Evolutionary conservation across 2,329 filamentous ascomycete genomes (phyloP).

Genomic region (Botryotinia convoluta): DNA sequence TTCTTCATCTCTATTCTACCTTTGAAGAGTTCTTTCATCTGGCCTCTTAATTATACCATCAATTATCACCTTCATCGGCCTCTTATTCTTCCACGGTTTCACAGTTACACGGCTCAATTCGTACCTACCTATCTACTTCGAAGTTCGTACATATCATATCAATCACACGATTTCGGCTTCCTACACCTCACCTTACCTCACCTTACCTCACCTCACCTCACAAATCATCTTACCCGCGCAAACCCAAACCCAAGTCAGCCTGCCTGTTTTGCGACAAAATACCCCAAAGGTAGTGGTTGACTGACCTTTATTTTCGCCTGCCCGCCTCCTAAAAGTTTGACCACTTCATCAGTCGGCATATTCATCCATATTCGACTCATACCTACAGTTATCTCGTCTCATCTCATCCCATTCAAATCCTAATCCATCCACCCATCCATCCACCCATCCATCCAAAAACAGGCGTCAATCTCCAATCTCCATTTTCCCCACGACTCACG

Average conservation of each 20-base stretch:
- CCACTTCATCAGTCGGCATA: background rate
- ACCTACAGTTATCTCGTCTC: background rate
- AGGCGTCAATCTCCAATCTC: background rate
- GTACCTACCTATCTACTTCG: background rate
- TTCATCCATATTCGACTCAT: background rate
- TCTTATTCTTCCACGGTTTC: background rate
- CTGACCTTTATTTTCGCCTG: background rate
- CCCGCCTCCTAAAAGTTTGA: background rate
- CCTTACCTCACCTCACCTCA: background rate
- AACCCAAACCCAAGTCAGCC: background rate
- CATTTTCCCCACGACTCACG: slow-evolving; percentile 4
- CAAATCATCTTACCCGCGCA: background rate
- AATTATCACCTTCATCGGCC: background rate
- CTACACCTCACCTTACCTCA: background rate
- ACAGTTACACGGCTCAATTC: background rate
- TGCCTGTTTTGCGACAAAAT: background rate
- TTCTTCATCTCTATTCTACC: background rate
- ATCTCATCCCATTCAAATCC: background rate
- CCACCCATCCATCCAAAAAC: background rate
- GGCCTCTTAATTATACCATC: background rate
- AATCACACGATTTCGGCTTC: background rate
- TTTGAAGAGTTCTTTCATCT: background rate
- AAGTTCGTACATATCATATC: background rate
- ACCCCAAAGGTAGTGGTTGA: background rate
- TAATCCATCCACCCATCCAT: background rate